phyloP scores from a whole-genome alignment of 257 asterid species.

The Jacaranda mimosifolia region DNA sequence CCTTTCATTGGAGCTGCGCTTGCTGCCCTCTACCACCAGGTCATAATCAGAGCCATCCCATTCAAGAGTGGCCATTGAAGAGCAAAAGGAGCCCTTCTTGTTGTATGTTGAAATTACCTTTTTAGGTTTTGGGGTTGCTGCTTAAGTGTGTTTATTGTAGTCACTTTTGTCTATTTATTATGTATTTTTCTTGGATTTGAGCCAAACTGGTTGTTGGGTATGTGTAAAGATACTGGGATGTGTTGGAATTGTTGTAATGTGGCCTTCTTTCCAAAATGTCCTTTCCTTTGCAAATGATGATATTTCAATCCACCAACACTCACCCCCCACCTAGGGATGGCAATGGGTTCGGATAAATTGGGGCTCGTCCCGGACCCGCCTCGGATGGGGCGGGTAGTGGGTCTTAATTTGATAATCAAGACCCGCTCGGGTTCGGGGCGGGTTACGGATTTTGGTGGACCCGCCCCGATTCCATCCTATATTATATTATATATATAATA shows the following conservation, averaged over 20 bases:
- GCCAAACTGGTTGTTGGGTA: constrained; percentile 24
- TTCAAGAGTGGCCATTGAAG: constrained; percentile 63
- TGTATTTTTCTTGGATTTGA: constrained; percentile 33
- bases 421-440: too few relatives aligned
- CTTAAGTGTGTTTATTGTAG: constrained; percentile 45
- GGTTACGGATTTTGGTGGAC: too few relatives aligned
- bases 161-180: constrained; percentile 15
- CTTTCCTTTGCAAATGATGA: neutral
- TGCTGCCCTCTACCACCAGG: constrained; percentile 78
- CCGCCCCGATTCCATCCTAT: too few relatives aligned
- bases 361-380: too few relatives aligned
- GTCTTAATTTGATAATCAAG: too few relatives aligned
- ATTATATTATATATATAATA: too few relatives aligned
- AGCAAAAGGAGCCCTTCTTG: neutral
- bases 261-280: neutral
- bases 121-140: constrained; percentile 18
- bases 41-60: constrained; percentile 79
- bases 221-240: constrained; percentile 45
- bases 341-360: too few relatives aligned
- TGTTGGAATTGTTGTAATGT: constrained; percentile 20
- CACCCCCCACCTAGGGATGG: too few relatives aligned
- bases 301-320: too few relatives aligned
- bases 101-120: neutral
- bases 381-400: too few relatives aligned
- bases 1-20: constrained; percentile 85